Evolutionary conservation across 2,329 filamentous ascomycete species (phyloP), one percentile per base, ranked within the genome.

Genomic region (Aulographum hederae): DNA sequence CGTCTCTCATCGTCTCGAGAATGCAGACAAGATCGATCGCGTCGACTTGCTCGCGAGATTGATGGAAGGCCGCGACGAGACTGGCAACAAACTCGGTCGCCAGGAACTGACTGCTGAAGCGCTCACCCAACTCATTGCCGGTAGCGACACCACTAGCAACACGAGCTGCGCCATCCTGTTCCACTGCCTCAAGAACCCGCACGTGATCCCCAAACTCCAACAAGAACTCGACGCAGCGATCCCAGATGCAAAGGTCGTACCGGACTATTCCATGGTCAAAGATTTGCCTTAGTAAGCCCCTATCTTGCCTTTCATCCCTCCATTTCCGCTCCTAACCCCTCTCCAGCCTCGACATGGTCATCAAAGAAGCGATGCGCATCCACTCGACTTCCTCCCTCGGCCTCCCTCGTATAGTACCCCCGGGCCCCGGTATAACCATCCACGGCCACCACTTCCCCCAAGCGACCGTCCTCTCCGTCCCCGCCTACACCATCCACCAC

Each of bases 61-160:
- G 6, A 86, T 91, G 71, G 78, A 91, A 53, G 82, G 80, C 30
- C 74, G 78, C 34, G 81, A 93, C 49, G 76, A 80, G 37, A 76
- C 69, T 16, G 84, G 82, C 34, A 60, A 79, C 36, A 74, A 71
- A 8, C 66, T 93, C 0, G 74, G 78, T 4, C 67, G 78, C 17
- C 67, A 78, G 42, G 84, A 93, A 49, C 63, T 93, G 32, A 91
- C 81, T 0, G 82, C 82, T 21, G 85, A 93, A 56, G 84, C 84
- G 0, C 60, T 92, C 17, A 93, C 84, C 0, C 84, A 93, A 52
- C 67, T 93, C 26, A 92, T 84, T 42, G 78, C 78, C 2, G 78
- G 78, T 17, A 73, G 67, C 27, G 78, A 84, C 51, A 84, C 78
- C 0, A 82, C 76, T 0, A 76, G 70, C 32, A 84, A 82, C 56